Conservation (phyloP, 495 filamentous ascomycete species). For the Pseudotulostoma volvatum region DNA sequence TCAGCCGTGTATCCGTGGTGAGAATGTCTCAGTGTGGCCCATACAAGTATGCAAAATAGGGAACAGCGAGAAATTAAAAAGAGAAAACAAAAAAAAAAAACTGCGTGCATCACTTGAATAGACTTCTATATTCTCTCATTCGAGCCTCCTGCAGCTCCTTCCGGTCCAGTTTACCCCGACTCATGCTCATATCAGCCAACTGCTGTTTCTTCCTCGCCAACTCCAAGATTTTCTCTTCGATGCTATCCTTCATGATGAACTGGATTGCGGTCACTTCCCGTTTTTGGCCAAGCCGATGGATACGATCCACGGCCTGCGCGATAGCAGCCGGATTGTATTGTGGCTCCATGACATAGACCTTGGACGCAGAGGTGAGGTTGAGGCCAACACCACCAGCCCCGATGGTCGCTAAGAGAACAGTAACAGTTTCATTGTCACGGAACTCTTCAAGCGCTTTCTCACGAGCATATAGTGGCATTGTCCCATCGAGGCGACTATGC, state of each 20-base stretch:
- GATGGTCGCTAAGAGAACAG: conserved; percentile 79
- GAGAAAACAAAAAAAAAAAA: neutral
- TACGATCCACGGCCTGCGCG: conserved; percentile 83
- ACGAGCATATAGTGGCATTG: conserved; percentile 58
- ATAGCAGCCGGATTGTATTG: conserved; percentile 94
- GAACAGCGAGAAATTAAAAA: too few species aligned
- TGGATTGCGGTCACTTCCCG: conserved; percentile 63
- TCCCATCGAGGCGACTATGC: conserved; percentile 76
- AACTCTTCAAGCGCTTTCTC: conserved; percentile 58
- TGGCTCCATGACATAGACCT: conserved; percentile 93
- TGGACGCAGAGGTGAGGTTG: conserved; percentile 72
- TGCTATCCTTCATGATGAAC: conserved; percentile 77
- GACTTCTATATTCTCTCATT: conserved; percentile 61
- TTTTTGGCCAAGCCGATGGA: conserved; percentile 85
- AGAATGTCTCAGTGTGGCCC: too few species aligned
- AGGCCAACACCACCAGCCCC: conserved; percentile 83
- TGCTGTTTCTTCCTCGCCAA: conserved; percentile 82
- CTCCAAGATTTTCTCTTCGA: conserved; percentile 85
- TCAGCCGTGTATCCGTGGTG: too few species aligned
- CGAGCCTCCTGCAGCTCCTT: conserved; percentile 57
- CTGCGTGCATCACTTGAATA: conserved; percentile 47
- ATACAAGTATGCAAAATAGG: too few species aligned
- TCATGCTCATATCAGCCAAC: conserved; percentile 74
- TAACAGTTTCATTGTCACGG: conserved; percentile 50
- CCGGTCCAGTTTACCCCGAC: conserved; percentile 50